Conservation (phyloP, 2,329 filamentous ascomycete species). For the Bipolaris oryzae region DNA sequence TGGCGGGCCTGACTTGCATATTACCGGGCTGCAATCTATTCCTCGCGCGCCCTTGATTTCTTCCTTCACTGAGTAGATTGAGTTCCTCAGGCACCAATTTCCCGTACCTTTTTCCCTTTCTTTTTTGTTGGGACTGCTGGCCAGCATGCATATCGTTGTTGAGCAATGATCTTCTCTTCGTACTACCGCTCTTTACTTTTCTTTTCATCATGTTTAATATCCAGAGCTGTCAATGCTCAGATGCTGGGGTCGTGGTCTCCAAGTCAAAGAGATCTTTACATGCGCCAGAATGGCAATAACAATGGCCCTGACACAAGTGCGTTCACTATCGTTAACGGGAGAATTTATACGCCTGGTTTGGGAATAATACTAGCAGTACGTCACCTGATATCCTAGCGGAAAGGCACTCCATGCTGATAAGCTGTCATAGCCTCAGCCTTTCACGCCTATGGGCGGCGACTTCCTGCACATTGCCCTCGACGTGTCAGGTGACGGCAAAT, state of each 20-base stretch:
- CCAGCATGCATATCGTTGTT: conserved; percentile 37
- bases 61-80: conserved; percentile 7
- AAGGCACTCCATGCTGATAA: conserved; percentile 12
- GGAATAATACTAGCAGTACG: conserved; percentile 65
- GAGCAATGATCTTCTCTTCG: conserved; percentile 34
- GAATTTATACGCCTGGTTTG: conserved; percentile 72
- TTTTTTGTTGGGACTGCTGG: conserved; percentile 23
- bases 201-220: conserved; percentile 27
- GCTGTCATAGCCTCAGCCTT: conserved; percentile 42
- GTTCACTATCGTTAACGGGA: conserved; percentile 67
- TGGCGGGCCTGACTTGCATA: conserved; percentile 1
- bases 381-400: not conserved
- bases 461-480: conserved; percentile 69
- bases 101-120: conserved; percentile 5
- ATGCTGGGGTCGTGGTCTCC: conserved; percentile 35
- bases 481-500: conserved; percentile 67
- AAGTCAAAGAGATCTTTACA: conserved; percentile 6
- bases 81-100: not conserved
- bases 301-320: conserved; percentile 33
- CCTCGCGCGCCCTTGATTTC: conserved; percentile 5
- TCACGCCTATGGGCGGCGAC: conserved; percentile 50
- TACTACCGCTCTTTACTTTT: conserved; percentile 21
- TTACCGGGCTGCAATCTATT: conserved; percentile 1
- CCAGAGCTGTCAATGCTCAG: conserved; percentile 28
- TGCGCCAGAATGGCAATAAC: conserved; percentile 30